Evolutionary conservation across 2,329 filamentous ascomycete species (phyloP), one percentile per base, ranked within the genome.

Genomic region (Dothistroma septosporum): DNA sequence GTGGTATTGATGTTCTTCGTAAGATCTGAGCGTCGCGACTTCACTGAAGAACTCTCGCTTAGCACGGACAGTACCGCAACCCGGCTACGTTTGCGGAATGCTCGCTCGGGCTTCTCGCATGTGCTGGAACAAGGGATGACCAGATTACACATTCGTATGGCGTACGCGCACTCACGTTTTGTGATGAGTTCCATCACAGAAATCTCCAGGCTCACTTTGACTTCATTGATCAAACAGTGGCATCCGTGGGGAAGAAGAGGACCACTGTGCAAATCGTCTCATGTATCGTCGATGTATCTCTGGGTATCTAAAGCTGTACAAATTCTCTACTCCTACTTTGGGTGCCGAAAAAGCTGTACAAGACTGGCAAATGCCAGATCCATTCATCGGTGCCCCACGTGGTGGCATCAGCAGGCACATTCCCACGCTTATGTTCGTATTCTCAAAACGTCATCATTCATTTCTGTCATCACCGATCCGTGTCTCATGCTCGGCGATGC

Each of bases 391-490:
- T 37, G 14, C 41, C 41, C 41, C 1, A 44, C 41, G 41, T 44
- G 41, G 41, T 5, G 8, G 41, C 41, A 44, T 44, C 19, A 44
- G 9, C 41, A 7, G 8, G n/a, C 3, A 44, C 7, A 16, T 16
- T 44, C 41, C 41, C 41, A 44, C 2, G 41, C 14, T 3, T 16
- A 19, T 44, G 41, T 16, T 19, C 33, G 33, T 37, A 9, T 37
- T 9, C 9, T 16, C 41, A 14, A 44, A 44, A 44, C 19, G 41
- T 44, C 41, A 44, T 44, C 41, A 44, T 44, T 44, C 41, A 16
- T 44, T 44, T 44, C 41, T 16, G 14, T 44, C 41, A 37, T 54
- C 32, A 54, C 52, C 52, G 52, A 54, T 19, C 32, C 52, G 52
- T 41, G 32, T 54, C 31, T 54, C 52, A 54, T 54, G 16, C 50